Conservation (phyloP, 768 basidiomycete genomes). For the Rhodosporidiobolus sp. region DNA sequence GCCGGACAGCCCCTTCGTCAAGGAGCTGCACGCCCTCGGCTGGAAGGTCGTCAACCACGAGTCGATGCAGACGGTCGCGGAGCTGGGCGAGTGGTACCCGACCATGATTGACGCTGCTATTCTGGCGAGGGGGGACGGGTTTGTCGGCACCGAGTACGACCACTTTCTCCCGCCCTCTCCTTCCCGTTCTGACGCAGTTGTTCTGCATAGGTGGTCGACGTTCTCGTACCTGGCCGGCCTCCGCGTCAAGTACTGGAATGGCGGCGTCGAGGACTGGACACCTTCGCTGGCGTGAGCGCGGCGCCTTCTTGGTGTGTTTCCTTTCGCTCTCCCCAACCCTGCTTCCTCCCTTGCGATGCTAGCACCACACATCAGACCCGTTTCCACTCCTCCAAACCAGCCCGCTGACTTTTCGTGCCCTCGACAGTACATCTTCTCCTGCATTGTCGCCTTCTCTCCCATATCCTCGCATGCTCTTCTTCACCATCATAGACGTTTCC, state of each 20-base stretch:
- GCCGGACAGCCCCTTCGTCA: constrained; percentile 56
- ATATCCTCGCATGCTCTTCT: too few relatives aligned
- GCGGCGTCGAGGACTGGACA: constrained; percentile 28
- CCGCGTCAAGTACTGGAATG: constrained; percentile 34
- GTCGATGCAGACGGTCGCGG: constrained; percentile 51
- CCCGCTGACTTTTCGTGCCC: too few relatives aligned
- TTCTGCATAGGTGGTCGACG: constrained; percentile 1
- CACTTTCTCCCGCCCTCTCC: background rate
- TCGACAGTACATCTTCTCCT: too few relatives aligned
- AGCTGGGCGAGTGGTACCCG: constrained; percentile 33
- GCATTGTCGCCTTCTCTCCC: too few relatives aligned
- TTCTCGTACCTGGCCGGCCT: constrained; percentile 22
- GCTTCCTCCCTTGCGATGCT: background rate
- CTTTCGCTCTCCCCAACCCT: too few relatives aligned
- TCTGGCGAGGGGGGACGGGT: constrained; percentile 6
- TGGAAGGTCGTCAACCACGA: constrained; percentile 60
- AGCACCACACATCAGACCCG: too few relatives aligned
- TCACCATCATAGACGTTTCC: too few relatives aligned
- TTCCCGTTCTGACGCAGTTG: background rate
- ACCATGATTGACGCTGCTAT: constrained; percentile 21
- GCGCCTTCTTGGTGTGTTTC: background rate
- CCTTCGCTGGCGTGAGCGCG: constrained; percentile 7
- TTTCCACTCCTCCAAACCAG: too few relatives aligned
- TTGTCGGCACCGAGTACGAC: constrained; percentile 13
- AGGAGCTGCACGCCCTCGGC: constrained; percentile 56